Evolutionary conservation across 768 basidiomycete species (phyloP).

Genomic region (Termitomyces sp.): DNA sequence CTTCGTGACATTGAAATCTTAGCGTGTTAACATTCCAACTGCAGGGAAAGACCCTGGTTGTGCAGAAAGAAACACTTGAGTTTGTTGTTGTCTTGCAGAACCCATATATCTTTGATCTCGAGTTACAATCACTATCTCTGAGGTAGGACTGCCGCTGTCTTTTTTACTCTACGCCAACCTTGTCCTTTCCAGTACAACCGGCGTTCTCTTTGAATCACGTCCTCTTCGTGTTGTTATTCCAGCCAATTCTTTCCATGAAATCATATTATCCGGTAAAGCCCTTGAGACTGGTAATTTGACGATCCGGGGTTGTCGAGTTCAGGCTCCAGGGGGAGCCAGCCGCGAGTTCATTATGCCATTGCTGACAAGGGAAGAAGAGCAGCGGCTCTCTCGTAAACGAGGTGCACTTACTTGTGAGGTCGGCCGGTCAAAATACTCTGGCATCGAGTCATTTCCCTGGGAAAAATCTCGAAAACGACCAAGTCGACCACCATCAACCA

Average conservation of each 20-base stretch:
- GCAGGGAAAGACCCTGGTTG: slow-evolving; percentile 59
- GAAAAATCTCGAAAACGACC: slow-evolving; percentile 41
- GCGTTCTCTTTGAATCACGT: slow-evolving; percentile 66
- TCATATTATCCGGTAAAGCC: slow-evolving; percentile 66
- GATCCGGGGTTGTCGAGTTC: slow-evolving; percentile 75
- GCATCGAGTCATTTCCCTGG: slow-evolving; percentile 68
- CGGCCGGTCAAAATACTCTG: slow-evolving; percentile 67
- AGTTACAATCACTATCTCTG: slow-evolving; percentile 73
- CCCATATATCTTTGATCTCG: slow-evolving; percentile 88
- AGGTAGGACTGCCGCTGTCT: slow-evolving; percentile 43
- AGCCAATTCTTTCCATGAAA: slow-evolving; percentile 66
- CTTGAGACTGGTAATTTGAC: slow-evolving; percentile 58
- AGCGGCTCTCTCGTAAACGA: slow-evolving; percentile 47
- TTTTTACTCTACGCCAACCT: not conserved
- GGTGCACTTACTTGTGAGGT: slow-evolving; percentile 60
- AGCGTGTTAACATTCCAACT: not conserved
- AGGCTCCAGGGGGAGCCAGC: slow-evolving; percentile 64
- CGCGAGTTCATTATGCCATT: slow-evolving; percentile 77
- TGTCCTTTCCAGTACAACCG: slow-evolving; percentile 59
- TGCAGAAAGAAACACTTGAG: slow-evolving; percentile 81
- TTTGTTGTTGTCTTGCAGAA: slow-evolving; percentile 84
- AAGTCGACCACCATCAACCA: slow-evolving; percentile 15
- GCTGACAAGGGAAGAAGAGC: slow-evolving; percentile 66
- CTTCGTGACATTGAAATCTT: not conserved
- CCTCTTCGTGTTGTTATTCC: slow-evolving; percentile 64